phyloP scores from a whole-genome alignment of 208 protist species.

The Herpetomonas tarakana region DNA sequence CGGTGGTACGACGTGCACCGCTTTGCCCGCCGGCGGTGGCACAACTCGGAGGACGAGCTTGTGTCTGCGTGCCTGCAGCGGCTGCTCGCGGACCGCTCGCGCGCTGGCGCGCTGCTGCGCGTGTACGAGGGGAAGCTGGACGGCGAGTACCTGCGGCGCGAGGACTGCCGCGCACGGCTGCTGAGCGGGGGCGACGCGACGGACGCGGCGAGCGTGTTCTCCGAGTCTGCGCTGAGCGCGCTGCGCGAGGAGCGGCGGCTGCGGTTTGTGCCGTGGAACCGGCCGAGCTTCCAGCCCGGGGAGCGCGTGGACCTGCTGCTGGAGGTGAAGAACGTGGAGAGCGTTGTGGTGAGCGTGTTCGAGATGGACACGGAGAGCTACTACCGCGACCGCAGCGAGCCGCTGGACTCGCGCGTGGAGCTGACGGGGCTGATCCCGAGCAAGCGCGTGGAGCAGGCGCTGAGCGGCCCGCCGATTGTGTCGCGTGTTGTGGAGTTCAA shows the following conservation, averaged over 20 bases:
- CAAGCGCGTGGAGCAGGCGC: conserved; percentile 2
- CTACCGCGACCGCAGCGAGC: neutral
- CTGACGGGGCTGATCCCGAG: conserved; percentile 9
- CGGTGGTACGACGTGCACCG: neutral
- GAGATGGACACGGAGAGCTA: conserved; percentile 3
- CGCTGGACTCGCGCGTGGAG: neutral
- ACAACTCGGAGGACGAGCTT: neutral
- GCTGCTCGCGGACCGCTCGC: neutral
- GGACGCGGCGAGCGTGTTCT: conserved; percentile 1
- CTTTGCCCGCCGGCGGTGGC: neutral
- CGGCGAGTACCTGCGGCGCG: neutral
- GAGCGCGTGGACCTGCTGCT: conserved; percentile 1
- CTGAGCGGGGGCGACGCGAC: neutral
- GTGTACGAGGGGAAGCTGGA: neutral
- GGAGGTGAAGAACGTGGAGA: conserved; percentile 6
- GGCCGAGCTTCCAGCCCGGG: neutral
- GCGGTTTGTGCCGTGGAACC: conserved; percentile 6
- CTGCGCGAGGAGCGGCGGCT: conserved; percentile 4
- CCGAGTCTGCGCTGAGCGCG: conserved; percentile 2
- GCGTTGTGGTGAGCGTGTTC: conserved; percentile 1
- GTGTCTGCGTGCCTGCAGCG: neutral
- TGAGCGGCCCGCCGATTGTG: conserved; percentile 3
- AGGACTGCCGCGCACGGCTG: conserved; percentile 1
- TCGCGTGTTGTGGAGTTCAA: conserved; percentile 4
- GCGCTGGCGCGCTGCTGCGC: neutral